Conservation (phyloP, 805 yeast genomes). For the Lipomyces anomalus region DNA sequence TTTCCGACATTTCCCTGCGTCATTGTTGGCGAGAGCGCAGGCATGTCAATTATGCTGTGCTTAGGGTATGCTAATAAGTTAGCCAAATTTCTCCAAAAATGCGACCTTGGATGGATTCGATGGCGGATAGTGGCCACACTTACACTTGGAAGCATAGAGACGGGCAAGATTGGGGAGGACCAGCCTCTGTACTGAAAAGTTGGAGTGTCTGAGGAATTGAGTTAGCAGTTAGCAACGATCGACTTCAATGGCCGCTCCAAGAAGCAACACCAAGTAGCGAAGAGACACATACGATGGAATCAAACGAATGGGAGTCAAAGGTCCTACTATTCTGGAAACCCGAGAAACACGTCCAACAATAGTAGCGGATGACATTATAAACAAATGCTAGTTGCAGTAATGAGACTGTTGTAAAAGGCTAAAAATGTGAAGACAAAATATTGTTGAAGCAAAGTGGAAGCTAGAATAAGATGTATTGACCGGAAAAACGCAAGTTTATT, state of each 20-base stretch:
- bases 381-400: too few species aligned
- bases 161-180: slow-evolving; percentile 29
- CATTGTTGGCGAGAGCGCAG: slow-evolving; percentile 99
- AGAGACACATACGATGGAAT: background rate
- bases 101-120: background rate
- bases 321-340: background rate
- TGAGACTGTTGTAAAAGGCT: too few species aligned
- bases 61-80: slow-evolving; percentile 50
- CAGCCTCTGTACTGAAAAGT: slow-evolving; percentile 20
- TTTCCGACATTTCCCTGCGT: slow-evolving; percentile 86
- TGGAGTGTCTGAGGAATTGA: too few species aligned
- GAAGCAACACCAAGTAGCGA: background rate
- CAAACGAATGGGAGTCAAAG: background rate
- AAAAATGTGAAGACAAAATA: too few species aligned
- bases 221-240: too few species aligned
- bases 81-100: background rate
- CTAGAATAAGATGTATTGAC: too few species aligned
- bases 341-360: background rate
- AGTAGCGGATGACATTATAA: background rate
- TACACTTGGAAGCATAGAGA: slow-evolving; percentile 36
- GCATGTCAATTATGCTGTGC: slow-evolving; percentile 92
- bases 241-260: background rate
- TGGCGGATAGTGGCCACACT: slow-evolving; percentile 4
- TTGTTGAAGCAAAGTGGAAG: too few species aligned
- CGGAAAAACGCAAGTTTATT: too few species aligned